A percentile compares a stretch with the other conserved stretches of the same genome.
phyloP scores from a whole-genome alignment of 2,329 filamentous ascomycete species.

The Ascochyta pisi region DNA sequence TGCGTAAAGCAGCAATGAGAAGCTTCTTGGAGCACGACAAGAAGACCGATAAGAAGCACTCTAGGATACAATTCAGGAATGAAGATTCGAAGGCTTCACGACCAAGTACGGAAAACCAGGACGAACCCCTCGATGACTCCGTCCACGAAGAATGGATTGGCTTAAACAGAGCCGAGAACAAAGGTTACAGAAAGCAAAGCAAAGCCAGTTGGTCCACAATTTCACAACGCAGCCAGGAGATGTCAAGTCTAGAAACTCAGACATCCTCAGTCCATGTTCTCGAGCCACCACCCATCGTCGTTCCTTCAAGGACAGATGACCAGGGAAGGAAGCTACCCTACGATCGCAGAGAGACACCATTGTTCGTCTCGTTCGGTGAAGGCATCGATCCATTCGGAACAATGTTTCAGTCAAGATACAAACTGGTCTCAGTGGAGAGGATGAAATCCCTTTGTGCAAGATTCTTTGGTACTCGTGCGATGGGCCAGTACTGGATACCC shows the following conservation, averaged over 20 bases:
- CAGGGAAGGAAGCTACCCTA: constrained; percentile 25
- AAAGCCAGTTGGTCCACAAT: constrained; percentile 7
- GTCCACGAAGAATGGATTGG: background rate
- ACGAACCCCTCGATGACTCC: constrained; percentile 16
- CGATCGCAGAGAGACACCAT: constrained; percentile 21
- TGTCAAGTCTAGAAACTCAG: constrained; percentile 8
- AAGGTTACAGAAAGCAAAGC: constrained; percentile 1
- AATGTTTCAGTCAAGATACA: constrained; percentile 42
- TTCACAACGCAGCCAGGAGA: constrained; percentile 4
- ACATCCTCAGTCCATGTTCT: constrained; percentile 16
- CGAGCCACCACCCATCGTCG: constrained; percentile 31
- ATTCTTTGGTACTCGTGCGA: constrained; percentile 43
- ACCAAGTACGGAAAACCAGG: constrained; percentile 22
- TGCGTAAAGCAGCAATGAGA: constrained; percentile 48
- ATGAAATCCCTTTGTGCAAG: constrained; percentile 46
- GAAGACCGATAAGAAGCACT: constrained; percentile 9
- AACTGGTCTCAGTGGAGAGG: constrained; percentile 39
- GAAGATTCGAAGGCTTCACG: constrained; percentile 28
- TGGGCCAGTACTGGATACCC: constrained; percentile 46
- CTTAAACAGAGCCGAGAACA: background rate
- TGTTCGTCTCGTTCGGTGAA: constrained; percentile 40
- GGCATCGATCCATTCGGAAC: constrained; percentile 45
- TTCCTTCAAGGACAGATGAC: constrained; percentile 20
- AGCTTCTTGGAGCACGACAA: constrained; percentile 38
- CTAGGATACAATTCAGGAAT: constrained; percentile 20